Evolutionary conservation across 306 rosid species (phyloP).

Genomic region (Trifolium dubium): DNA sequence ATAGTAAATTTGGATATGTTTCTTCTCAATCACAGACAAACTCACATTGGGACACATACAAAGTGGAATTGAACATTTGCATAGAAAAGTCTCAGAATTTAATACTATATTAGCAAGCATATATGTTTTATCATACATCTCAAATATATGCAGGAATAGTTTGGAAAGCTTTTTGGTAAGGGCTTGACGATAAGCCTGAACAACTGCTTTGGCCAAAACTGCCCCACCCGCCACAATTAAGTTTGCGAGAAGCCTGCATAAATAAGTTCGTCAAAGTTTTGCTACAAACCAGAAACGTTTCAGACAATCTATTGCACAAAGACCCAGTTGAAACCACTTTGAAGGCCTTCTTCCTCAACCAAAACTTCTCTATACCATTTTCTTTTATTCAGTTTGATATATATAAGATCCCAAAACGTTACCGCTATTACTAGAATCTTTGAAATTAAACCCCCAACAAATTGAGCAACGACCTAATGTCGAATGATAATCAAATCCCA

Average conservation of each 20-base stretch:
- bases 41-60: neutral
- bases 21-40: neutral
- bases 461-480: too few relatives aligned
- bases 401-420: too few relatives aligned
- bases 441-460: too few relatives aligned
- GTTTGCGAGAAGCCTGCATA: conserved; percentile 84
- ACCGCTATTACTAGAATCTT: too few relatives aligned
- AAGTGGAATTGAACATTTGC: neutral
- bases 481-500: too few relatives aligned
- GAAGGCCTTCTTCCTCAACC: too few relatives aligned
- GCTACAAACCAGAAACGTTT: neutral
- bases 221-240: conserved; percentile 80
- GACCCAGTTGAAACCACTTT: too few relatives aligned
- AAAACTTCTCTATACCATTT: too few relatives aligned
- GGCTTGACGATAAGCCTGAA: conserved; percentile 88
- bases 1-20: neutral
- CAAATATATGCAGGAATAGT: neutral
- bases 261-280: conserved; percentile 2
- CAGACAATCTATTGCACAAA: neutral
- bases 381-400: too few relatives aligned
- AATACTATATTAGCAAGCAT: conserved; percentile 3
- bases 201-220: conserved; percentile 74
- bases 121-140: neutral
- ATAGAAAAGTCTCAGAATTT: neutral
- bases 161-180: conserved; percentile 62